phyloP scores from a whole-genome alignment of 2,329 filamentous ascomycete genomes.

The Fusarium sublunatum region DNA sequence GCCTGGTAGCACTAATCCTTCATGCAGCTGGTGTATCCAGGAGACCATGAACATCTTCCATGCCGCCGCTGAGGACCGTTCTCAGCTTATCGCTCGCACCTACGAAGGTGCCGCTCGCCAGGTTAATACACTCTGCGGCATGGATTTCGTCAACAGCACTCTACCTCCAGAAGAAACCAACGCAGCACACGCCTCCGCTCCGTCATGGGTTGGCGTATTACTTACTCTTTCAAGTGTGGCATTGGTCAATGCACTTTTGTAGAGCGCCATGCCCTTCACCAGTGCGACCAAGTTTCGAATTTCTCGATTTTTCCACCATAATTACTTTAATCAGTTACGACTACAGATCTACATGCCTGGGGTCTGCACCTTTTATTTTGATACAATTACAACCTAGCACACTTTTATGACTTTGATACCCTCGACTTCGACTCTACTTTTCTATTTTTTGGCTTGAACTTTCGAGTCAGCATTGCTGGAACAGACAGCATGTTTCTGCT shows the following conservation, averaged over 20 bases:
- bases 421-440: constrained; percentile 23
- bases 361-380: constrained; percentile 26
- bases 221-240: constrained; percentile 30
- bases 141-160: constrained; percentile 67
- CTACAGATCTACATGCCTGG: constrained; percentile 17
- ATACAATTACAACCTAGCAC: constrained; percentile 34
- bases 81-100: constrained; percentile 72
- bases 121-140: constrained; percentile 75
- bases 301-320: constrained; percentile 5
- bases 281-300: not conserved
- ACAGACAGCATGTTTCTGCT: constrained; percentile 16
- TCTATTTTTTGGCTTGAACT: constrained; percentile 8
- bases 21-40: constrained; percentile 80
- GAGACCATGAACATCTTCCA: constrained; percentile 87
- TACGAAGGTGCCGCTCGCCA: constrained; percentile 78
- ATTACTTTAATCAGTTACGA: constrained; percentile 35
- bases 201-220: constrained; percentile 35
- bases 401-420: constrained; percentile 46
- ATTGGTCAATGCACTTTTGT: constrained; percentile 37
- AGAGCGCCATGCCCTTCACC: constrained; percentile 2
- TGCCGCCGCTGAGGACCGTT: constrained; percentile 71
- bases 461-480: constrained; percentile 1
- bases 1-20: constrained; percentile 74
- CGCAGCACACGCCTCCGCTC: constrained; percentile 19
- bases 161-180: constrained; percentile 54